phyloP scores from a whole-genome alignment of 805 yeast genomes.

The Saturnispora quitensis region DNA sequence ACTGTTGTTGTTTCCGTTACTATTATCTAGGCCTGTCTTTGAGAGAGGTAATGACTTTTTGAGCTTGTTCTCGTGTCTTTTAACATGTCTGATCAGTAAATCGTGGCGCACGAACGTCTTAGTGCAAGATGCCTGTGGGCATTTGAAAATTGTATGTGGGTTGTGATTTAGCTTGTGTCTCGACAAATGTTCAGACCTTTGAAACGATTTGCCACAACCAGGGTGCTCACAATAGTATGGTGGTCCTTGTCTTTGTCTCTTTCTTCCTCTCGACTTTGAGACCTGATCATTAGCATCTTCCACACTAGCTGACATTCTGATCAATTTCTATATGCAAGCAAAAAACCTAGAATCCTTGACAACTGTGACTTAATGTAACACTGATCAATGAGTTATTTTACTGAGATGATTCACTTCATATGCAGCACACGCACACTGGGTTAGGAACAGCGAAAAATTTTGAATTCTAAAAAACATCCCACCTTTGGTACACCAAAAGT shows the following conservation, averaged over 20 bases:
- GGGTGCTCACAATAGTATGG: constrained; percentile 34
- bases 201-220: constrained; percentile 47
- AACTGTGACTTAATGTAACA: not conserved
- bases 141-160: constrained; percentile 44
- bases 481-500: not conserved
- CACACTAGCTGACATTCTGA: not conserved
- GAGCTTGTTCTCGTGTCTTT: constrained; percentile 30
- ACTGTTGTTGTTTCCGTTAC: not conserved
- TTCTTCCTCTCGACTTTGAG: constrained; percentile 12
- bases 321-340: not conserved
- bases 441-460: not conserved
- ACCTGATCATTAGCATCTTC: not conserved
- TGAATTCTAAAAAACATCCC: not conserved
- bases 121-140: constrained; percentile 38
- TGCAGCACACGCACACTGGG: not conserved
- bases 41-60: not conserved
- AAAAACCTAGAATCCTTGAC: not conserved
- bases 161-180: constrained; percentile 57
- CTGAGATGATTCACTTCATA: not conserved
- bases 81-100: constrained; percentile 37
- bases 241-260: constrained; percentile 19
- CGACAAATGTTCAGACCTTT: constrained; percentile 54
- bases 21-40: not conserved
- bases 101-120: constrained; percentile 60
- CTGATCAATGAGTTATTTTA: not conserved